A percentile compares a stretch with the other conserved stretches of the same genome.
These are phyloP conservation scores for Rhododendron williamsianum DNA, from an alignment of 148 eudicot genomes.

Conservation along the genomic window DNA sequence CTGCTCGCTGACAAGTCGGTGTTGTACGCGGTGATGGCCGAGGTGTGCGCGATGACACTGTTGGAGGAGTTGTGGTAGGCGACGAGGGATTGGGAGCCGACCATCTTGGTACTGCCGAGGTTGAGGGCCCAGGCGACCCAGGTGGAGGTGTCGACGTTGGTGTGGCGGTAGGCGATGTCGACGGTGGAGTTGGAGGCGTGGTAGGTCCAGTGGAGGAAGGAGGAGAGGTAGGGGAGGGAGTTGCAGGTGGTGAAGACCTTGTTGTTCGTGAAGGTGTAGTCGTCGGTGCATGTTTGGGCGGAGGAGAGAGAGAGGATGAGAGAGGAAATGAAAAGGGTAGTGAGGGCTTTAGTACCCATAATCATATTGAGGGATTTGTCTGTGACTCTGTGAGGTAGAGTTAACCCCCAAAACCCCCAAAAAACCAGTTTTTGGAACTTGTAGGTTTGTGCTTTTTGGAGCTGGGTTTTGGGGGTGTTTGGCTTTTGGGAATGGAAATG, in stretches of 20 bases:
- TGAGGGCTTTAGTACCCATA: constrained; percentile 10
- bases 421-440: too few species aligned
- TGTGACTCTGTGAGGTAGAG: too few species aligned
- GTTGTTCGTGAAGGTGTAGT: constrained; percentile 40
- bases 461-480: neutral
- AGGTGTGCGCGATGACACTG: constrained; percentile 40
- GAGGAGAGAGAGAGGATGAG: constrained; percentile 12
- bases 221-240: constrained; percentile 36
- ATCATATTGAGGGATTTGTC: too few species aligned
- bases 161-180: constrained; percentile 62
- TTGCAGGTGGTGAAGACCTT: constrained; percentile 30
- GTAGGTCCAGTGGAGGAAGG: constrained; percentile 68
- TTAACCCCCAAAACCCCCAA: too few species aligned
- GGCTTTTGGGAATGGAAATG: neutral
- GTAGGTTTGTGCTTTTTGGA: neutral
- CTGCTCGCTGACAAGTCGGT: constrained; percentile 16
- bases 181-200: constrained; percentile 35
- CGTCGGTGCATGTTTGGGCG: constrained; percentile 33
- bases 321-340: constrained; percentile 17
- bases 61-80: constrained; percentile 45
- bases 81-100: constrained; percentile 28
- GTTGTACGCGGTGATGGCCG: neutral
- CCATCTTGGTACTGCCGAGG: constrained; percentile 33
- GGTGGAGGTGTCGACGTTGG: constrained; percentile 25
- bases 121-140: constrained; percentile 94